Conservation (phyloP, 2,329 filamentous ascomycete genomes). For the Phoma herbarum region DNA sequence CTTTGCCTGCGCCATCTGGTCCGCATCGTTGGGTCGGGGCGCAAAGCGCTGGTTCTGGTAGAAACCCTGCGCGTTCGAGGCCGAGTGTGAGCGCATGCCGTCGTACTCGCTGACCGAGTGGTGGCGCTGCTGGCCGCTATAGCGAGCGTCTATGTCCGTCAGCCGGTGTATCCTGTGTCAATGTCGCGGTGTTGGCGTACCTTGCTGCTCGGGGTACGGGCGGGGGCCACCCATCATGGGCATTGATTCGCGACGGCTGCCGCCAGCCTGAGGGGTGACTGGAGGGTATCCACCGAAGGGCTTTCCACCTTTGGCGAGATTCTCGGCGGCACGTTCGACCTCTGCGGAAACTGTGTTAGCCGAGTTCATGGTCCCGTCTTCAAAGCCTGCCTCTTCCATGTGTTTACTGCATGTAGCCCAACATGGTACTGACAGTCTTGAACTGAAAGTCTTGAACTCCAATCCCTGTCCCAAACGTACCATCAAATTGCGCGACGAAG, state of each 20-base stretch:
- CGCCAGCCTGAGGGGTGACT: conserved; percentile 51
- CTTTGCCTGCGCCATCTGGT: conserved; percentile 99
- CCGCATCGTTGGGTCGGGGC: conserved; percentile 86
- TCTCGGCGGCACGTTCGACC: conserved; percentile 94
- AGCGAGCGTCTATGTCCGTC: conserved; percentile 68
- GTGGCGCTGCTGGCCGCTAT: conserved; percentile 73
- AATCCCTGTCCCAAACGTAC: conserved; percentile 63
- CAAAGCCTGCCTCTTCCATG: conserved; percentile 6
- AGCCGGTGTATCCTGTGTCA: conserved; percentile 11
- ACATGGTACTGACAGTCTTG: conserved; percentile 6
- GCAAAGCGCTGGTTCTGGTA: conserved; percentile 94
- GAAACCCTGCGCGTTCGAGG: conserved; percentile 87
- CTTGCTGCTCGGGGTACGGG: conserved; percentile 64
- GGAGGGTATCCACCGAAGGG: conserved; percentile 67
- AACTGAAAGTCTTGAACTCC: neutral
- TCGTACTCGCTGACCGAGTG: conserved; percentile 89
- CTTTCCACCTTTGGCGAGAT: conserved; percentile 96
- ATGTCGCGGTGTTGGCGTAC: conserved; percentile 53
- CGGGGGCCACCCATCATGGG: conserved; percentile 64
- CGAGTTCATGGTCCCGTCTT: conserved; percentile 4
- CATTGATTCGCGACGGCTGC: conserved; percentile 83
- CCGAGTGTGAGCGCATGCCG: conserved; percentile 74
- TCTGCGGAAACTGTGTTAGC: conserved; percentile 63
- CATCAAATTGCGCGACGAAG: conserved; percentile 88
- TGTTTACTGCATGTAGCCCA: neutral